A percentile compares a stretch with the other conserved stretches of the same genome.
Conservation (phyloP, 805 yeast genomes). For the Teunomyces tritomae region DNA sequence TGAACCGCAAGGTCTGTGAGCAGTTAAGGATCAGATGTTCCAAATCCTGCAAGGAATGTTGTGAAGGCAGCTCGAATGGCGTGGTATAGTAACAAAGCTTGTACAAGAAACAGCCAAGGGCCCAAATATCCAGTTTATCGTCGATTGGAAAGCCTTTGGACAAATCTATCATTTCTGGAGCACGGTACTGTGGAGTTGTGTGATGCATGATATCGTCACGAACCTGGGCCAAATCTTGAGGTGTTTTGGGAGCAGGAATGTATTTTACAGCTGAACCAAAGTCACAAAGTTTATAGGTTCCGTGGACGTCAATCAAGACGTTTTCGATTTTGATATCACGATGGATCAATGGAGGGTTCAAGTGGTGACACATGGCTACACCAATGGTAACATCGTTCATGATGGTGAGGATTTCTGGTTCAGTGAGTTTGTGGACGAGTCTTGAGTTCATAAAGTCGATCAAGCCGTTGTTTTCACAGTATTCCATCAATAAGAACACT, state of each 20-base stretch:
- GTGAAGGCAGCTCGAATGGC: constrained; percentile 63
- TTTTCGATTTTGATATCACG: constrained; percentile 83
- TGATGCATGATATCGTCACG: constrained; percentile 72
- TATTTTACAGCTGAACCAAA: constrained; percentile 77
- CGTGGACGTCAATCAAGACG: constrained; percentile 58
- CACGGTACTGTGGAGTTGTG: constrained; percentile 81
- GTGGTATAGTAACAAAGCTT: constrained; percentile 80
- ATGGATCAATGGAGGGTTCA: constrained; percentile 69
- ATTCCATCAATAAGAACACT: constrained; percentile 78
- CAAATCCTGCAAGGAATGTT: constrained; percentile 34
- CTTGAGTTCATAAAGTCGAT: constrained; percentile 80
- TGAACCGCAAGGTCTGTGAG: constrained; percentile 41
- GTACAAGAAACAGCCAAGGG: constrained; percentile 73
- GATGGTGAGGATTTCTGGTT: constrained; percentile 63
- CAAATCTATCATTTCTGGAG: constrained; percentile 83
- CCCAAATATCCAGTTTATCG: constrained; percentile 86
- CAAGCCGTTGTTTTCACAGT: constrained; percentile 69
- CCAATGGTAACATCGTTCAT: constrained; percentile 71
- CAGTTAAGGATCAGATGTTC: constrained; percentile 65
- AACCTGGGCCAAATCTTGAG: constrained; percentile 56
- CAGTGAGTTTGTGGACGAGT: constrained; percentile 62
- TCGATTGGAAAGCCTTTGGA: constrained; percentile 67
- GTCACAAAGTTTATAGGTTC: constrained; percentile 70
- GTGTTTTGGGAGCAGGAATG: constrained; percentile 58
- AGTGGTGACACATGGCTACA: constrained; percentile 73